Conservation (phyloP, 257 asterid species). For the Craterostigma plantagineum region DNA sequence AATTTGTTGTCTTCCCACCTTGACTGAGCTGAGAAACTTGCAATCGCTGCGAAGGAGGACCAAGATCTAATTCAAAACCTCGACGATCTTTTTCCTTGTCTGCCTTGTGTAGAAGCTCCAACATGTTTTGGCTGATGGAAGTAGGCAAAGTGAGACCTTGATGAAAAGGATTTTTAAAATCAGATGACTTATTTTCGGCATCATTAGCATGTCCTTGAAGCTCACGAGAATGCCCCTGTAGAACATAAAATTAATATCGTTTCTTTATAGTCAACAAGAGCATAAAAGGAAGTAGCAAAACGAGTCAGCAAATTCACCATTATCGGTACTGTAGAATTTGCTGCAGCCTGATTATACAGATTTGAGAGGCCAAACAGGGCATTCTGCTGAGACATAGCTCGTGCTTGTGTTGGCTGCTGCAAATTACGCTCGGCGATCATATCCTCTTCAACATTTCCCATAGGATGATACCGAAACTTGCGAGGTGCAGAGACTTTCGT, state of each 20-base stretch:
- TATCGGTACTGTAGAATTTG: constrained; percentile 17
- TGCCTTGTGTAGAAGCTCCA: too few relatives aligned
- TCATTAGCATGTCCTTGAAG: constrained; percentile 30
- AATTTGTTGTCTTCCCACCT: constrained; percentile 16
- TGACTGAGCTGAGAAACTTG: constrained; percentile 24
- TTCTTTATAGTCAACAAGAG: too few relatives aligned
- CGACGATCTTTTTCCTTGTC: too few relatives aligned
- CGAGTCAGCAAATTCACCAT: constrained; percentile 10
- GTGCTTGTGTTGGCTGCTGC: constrained; percentile 32
- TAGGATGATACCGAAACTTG: constrained; percentile 79
- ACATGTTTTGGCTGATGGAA: too few relatives aligned
- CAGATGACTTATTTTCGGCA: constrained; percentile 16
- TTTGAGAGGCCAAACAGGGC: constrained; percentile 24
- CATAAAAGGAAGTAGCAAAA: too few relatives aligned
- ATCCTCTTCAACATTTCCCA: constrained; percentile 67
- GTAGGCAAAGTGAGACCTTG: too few relatives aligned
- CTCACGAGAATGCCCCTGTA: constrained; percentile 26
- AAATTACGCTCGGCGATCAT: constrained; percentile 23
- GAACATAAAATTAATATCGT: constrained; percentile 17
- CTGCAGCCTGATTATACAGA: constrained; percentile 24
- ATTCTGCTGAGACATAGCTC: constrained; percentile 21
- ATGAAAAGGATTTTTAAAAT: too few relatives aligned
- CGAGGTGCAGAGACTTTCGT: constrained; percentile 41
- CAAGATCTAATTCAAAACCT: constrained; percentile 84
- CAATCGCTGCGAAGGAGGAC: constrained; percentile 62